phyloP scores from a whole-genome alignment of 257 asterid genomes.

The Striga asiatica region DNA sequence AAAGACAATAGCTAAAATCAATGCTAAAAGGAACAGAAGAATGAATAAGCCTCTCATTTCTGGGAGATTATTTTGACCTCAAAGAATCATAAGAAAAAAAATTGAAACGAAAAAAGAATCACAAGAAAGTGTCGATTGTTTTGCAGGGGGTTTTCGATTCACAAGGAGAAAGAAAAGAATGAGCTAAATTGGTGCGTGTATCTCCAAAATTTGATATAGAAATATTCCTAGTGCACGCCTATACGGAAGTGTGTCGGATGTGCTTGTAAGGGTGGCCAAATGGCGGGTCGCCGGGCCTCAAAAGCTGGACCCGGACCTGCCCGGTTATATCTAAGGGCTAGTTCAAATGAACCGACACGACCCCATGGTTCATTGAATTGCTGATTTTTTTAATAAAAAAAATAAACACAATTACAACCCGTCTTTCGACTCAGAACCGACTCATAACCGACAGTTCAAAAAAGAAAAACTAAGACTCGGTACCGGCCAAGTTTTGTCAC shows the following conservation, averaged over 20 bases:
- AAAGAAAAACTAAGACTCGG: no score
- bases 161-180: neutral
- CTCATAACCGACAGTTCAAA: no score
- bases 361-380: no score
- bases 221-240: neutral
- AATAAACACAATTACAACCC: no score
- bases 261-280: no score
- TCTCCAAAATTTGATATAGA: neutral
- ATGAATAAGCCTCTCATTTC: constrained; percentile 6
- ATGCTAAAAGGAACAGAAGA: constrained; percentile 28
- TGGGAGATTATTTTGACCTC: neutral
- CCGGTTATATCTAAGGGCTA: no score
- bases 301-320: no score
- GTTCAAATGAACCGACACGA: no score
- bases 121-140: neutral
- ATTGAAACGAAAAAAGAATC: neutral
- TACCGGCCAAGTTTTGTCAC: no score
- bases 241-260: neutral
- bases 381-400: no score
- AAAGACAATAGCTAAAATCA: constrained; percentile 33
- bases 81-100: neutral
- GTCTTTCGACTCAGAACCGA: no score
- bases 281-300: no score
- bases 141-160: constrained; percentile 25
- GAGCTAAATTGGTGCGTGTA: neutral